A percentile compares a stretch with the other conserved stretches of the same genome.
Evolutionary conservation across 2,329 filamentous ascomycete species (phyloP).

Genomic region (Ophiocordyceps robertsii): DNA sequence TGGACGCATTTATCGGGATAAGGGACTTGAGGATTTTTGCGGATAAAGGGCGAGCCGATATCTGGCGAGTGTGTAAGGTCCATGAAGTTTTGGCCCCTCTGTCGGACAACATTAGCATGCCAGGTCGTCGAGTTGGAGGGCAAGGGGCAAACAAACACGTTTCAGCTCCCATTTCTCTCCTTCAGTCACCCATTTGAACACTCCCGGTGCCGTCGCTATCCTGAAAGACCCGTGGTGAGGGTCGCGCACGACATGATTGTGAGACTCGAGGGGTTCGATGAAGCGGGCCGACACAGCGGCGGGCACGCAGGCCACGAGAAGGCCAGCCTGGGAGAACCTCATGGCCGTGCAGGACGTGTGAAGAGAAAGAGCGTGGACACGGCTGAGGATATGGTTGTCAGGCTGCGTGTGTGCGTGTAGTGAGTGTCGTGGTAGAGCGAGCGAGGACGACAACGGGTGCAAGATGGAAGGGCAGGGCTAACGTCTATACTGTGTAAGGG

Average conservation of each 20-base stretch:
- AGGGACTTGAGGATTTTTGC: constrained; percentile 28
- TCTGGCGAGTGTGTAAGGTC: constrained; percentile 72
- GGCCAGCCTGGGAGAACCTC: constrained; percentile 38
- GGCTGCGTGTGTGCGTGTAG: too few relatives aligned
- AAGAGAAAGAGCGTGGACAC: too few relatives aligned
- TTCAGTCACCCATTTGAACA: constrained; percentile 79
- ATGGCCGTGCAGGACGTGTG: constrained; percentile 17
- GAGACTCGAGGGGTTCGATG: constrained; percentile 35
- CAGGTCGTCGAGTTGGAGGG: not conserved
- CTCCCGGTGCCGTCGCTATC: constrained; percentile 72
- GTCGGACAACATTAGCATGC: constrained; percentile 2
- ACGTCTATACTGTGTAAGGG: too few relatives aligned
- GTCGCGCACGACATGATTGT: constrained; percentile 37
- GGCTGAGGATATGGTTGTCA: too few relatives aligned
- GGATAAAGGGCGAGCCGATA: constrained; percentile 24
- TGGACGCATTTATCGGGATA: constrained; percentile 56
- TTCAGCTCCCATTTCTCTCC: constrained; percentile 90
- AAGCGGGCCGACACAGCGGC: constrained; percentile 41
- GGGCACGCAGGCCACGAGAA: constrained; percentile 29
- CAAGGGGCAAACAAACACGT: constrained; percentile 36
- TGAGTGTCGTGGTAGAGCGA: too few relatives aligned
- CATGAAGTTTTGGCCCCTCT: constrained; percentile 84
- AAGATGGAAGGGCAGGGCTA: too few relatives aligned
- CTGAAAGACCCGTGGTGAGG: constrained; percentile 38
- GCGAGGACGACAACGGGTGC: too few relatives aligned